Evolutionary conservation across 2,329 filamentous ascomycete genomes (phyloP).

Genomic region (Truncatella angustata): DNA sequence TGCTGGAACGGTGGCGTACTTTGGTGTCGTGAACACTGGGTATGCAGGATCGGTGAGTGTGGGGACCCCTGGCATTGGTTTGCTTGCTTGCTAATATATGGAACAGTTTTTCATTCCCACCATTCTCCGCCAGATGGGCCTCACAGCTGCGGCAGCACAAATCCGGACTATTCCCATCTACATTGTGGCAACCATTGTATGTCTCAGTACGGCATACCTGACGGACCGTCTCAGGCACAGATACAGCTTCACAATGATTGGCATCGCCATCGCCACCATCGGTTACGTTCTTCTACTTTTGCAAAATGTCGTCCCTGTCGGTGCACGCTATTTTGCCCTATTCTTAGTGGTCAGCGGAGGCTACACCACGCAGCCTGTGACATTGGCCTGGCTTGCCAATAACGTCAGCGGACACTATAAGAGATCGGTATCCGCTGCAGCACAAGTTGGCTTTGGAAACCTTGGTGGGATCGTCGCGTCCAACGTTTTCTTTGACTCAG

Average conservation of each 20-base stretch:
- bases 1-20: conserved; percentile 33
- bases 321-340: conserved; percentile 51
- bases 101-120: conserved; percentile 33
- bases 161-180: conserved; percentile 36
- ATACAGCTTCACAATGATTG: conserved; percentile 51
- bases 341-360: conserved; percentile 53
- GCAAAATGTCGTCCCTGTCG: conserved; percentile 43
- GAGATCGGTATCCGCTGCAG: conserved; percentile 49
- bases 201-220: conserved; percentile 35
- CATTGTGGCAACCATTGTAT: conserved; percentile 29
- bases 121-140: conserved; percentile 36
- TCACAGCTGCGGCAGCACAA: conserved; percentile 31
- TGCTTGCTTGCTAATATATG: not conserved
- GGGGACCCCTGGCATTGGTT: too few relatives aligned
- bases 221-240: conserved; percentile 51
- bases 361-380: conserved; percentile 54
- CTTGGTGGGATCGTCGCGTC: conserved; percentile 47
- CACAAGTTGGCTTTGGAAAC: conserved; percentile 52
- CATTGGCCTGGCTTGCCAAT: conserved; percentile 56
- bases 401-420: conserved; percentile 59
- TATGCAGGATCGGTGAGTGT: conserved; percentile 34
- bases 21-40: conserved; percentile 42
- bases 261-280: conserved; percentile 45
- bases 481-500: conserved; percentile 47
- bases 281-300: conserved; percentile 56